These are phyloP conservation scores for Mariannaea sp. DNA, from an alignment of 2,329 filamentous ascomycete species.

Conservation along the genomic window DNA sequence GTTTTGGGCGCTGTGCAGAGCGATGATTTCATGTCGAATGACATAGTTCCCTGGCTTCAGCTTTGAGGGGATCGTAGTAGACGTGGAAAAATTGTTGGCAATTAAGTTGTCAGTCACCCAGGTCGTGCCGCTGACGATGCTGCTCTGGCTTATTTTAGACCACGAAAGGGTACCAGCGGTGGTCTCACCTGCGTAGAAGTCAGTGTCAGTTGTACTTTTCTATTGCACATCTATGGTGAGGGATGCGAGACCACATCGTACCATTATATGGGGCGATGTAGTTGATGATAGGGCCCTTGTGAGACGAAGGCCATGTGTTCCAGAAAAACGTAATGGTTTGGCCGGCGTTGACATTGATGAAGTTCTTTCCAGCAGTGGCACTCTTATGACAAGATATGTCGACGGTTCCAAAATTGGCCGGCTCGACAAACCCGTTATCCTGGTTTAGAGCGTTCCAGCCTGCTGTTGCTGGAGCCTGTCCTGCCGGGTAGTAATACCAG, in stretches of 20 bases:
- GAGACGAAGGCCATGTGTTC: slow-evolving; percentile 49
- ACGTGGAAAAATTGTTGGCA: slow-evolving; percentile 42
- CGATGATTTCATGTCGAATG: slow-evolving; percentile 58
- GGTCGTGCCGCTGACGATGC: slow-evolving; percentile 53
- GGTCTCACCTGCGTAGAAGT: too few species aligned
- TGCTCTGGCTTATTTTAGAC: too few species aligned
- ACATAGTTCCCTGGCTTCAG: slow-evolving; percentile 51
- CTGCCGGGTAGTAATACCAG: slow-evolving; percentile 17
- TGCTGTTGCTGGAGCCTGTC: slow-evolving; percentile 9
- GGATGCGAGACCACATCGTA: too few species aligned
- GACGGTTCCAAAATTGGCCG: slow-evolving; percentile 43
- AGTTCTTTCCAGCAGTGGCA: slow-evolving; percentile 44
- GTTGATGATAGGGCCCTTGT: slow-evolving; percentile 62
- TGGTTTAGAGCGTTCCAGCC: slow-evolving; percentile 32
- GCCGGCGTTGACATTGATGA: slow-evolving; percentile 47
- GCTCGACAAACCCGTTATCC: slow-evolving; percentile 57
- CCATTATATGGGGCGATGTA: slow-evolving; percentile 62
- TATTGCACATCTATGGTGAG: slow-evolving; percentile 56
- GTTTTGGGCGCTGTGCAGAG: slow-evolving; percentile 49
- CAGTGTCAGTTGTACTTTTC: slow-evolving; percentile 35
- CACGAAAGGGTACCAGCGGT: too few species aligned
- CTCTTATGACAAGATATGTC: slow-evolving; percentile 55
- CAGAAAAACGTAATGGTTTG: slow-evolving; percentile 48
- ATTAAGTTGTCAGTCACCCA: slow-evolving; percentile 51
- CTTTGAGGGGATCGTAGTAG: slow-evolving; percentile 40